Percentiles rank a stretch among this genome's conserved stretches.
Evolutionary conservation across 306 rosid genomes (phyloP).

Genomic region (Lablab purpureus): DNA sequence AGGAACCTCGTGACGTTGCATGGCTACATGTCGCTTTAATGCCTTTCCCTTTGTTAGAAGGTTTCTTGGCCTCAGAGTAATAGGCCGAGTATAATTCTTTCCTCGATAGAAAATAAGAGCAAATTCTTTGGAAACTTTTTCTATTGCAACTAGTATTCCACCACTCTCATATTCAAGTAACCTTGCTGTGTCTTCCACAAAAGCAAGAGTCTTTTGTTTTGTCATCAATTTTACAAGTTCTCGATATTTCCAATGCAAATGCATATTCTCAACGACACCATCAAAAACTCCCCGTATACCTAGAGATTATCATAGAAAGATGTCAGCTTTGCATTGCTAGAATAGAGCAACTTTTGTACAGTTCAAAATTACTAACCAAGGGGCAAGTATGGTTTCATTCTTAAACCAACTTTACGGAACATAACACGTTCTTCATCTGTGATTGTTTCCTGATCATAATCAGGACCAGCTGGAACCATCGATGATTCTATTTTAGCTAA

Average conservation of each 20-base stretch:
- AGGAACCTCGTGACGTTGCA: conserved; percentile 97
- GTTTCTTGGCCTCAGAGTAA: conserved; percentile 91
- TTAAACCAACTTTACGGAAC: conserved; percentile 92
- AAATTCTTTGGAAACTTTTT: conserved; percentile 84
- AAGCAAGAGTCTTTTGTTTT: conserved; percentile 92
- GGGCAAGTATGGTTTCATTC: conserved; percentile 96
- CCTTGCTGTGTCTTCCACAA: conserved; percentile 97
- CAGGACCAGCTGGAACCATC: conserved; percentile 94
- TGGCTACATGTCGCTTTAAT: conserved; percentile 89
- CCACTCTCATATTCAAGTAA: conserved; percentile 93
- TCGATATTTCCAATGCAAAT: conserved; percentile 98
- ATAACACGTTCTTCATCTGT: conserved; percentile 96
- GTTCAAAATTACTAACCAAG: conserved; percentile 71
- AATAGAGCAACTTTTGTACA: conserved; percentile 22
- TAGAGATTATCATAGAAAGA: conserved; percentile 49
- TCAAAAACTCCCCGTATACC: conserved; percentile 98
- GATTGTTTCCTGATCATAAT: conserved; percentile 95
- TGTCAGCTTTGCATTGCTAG: conserved; percentile 42
- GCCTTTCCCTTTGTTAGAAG: conserved; percentile 95
- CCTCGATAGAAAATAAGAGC: conserved; percentile 95
- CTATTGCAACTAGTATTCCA: conserved; percentile 95
- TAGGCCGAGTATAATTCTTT: conserved; percentile 91
- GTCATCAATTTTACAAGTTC: conserved; percentile 93
- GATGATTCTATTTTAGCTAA: conserved; percentile 85
- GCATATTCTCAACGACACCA: conserved; percentile 99